phyloP scores from a whole-genome alignment of 148 eudicot genomes.

The Selenicereus undatus region DNA sequence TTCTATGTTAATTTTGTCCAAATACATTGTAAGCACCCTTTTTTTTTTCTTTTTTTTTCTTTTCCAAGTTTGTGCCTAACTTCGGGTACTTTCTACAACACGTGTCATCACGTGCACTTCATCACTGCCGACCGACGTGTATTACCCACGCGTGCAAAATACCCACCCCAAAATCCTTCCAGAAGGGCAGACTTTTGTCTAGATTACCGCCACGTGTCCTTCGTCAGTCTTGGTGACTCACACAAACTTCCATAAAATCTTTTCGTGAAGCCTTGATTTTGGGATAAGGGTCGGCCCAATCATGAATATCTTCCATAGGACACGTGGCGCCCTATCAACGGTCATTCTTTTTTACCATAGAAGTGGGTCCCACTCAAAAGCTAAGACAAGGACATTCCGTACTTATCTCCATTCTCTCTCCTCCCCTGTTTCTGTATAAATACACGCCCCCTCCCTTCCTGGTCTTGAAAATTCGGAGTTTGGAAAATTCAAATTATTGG shows the following conservation, averaged over 20 bases:
- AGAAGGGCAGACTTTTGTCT: neutral
- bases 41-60: neutral
- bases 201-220: neutral
- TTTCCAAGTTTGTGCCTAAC: neutral
- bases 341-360: neutral
- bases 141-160: neutral
- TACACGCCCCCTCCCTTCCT: neutral
- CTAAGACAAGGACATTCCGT: neutral
- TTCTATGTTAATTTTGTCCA: neutral
- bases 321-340: neutral
- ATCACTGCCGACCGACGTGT: neutral
- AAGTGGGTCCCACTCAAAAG: neutral
- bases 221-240: neutral
- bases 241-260: neutral
- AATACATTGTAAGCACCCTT: neutral
- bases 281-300: conserved; percentile 6
- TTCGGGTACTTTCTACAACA: neutral
- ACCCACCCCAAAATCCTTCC: neutral
- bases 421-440: neutral
- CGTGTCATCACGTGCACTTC: neutral
- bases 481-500: neutral
- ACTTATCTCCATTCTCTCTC: neutral
- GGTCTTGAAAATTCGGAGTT: neutral
- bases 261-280: conserved; percentile 1
- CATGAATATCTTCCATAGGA: neutral